Evolutionary conservation across 352 stramenopile species (phyloP), one percentile per base, ranked within the genome.

Genomic region (Pythium aquatile): DNA sequence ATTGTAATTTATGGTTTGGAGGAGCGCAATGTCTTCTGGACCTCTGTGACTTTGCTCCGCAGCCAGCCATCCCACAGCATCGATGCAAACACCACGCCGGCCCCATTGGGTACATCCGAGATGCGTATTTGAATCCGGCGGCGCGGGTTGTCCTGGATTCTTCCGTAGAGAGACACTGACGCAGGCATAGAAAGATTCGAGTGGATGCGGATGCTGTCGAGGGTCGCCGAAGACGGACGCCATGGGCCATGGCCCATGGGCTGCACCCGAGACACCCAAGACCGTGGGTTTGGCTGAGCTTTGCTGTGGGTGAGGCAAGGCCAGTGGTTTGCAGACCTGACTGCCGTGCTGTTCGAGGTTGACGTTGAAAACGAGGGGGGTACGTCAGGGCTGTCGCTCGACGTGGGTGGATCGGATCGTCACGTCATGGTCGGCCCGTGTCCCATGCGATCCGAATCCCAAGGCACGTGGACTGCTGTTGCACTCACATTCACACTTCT

Each of bases 401-500:
- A 46, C 39, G n/a, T 20, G n/a, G 16, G 13, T 26, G n/a, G 16
- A 14, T 28, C 40, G 40, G 14, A 2, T 48, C 16, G 40, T 48
- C 40, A 48, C 40, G 40, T 28, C 40, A 48, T 48, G 40, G n/a
- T 5, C 28, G 40, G 14, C 40, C 40, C 3, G 40, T 48, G 40
- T 48, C 40, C 40, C 40, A 48, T 48, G 40, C 16, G n/a, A 48
- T 48, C 40, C 40, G 40, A 28, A 48, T 48, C 40, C 40, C 7
- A 48, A 28, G 13, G 3, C 40, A 7, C 16, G 29, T 13, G 32
- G 3, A 28, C 29, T 33, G 47, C 47, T 33, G 20, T 33, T 53
- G 47, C 47, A 53, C 40, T 24, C 16, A 17, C 40, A 48, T 48
- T 48, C 40, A 48, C 40, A 2, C 40, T 48, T 48, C 40, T 48